phyloP scores from a whole-genome alignment of 2,329 filamentous ascomycete genomes.

The Colletotrichum zoysiae region DNA sequence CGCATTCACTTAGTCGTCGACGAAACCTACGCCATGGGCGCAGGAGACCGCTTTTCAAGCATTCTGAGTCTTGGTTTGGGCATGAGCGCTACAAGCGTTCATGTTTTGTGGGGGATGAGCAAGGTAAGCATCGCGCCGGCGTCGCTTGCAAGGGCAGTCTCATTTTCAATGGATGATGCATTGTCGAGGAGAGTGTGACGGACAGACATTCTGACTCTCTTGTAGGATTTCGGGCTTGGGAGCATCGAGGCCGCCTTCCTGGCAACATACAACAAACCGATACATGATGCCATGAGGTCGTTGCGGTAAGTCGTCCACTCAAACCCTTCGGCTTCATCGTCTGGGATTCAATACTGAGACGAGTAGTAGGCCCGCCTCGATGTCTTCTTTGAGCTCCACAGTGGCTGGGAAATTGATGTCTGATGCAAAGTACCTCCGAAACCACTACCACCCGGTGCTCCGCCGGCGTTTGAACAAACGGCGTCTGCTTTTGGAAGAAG shows the following conservation, averaged over 20 bases:
- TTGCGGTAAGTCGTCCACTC: constrained; percentile 1
- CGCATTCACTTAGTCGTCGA: constrained; percentile 27
- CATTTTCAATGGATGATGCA: not conserved
- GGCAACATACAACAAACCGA: constrained; percentile 23
- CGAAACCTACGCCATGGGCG: constrained; percentile 25
- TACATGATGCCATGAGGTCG: constrained; percentile 13
- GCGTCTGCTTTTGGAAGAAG: constrained; percentile 4
- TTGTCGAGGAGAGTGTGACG: not conserved
- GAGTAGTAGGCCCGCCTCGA: constrained; percentile 5
- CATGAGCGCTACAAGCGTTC: constrained; percentile 18
- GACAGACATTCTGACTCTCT: not conserved
- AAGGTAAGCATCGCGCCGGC: not conserved
- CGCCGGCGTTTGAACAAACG: constrained; percentile 24
- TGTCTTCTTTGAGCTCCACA: constrained; percentile 12
- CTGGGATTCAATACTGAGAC: not conserved
- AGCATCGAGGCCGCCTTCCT: constrained; percentile 9
- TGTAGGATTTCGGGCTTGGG: constrained; percentile 25
- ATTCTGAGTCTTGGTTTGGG: constrained; percentile 29
- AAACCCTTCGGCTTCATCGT: not conserved
- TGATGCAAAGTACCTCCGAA: constrained; percentile 27
- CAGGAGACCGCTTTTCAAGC: constrained; percentile 9
- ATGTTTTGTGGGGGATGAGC: constrained; percentile 30
- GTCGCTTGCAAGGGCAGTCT: not conserved
- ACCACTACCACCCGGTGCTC: constrained; percentile 8
- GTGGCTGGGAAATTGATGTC: constrained; percentile 16